Evolutionary conservation across 768 basidiomycete genomes (phyloP).

Genomic region (Hericium erinaceus): DNA sequence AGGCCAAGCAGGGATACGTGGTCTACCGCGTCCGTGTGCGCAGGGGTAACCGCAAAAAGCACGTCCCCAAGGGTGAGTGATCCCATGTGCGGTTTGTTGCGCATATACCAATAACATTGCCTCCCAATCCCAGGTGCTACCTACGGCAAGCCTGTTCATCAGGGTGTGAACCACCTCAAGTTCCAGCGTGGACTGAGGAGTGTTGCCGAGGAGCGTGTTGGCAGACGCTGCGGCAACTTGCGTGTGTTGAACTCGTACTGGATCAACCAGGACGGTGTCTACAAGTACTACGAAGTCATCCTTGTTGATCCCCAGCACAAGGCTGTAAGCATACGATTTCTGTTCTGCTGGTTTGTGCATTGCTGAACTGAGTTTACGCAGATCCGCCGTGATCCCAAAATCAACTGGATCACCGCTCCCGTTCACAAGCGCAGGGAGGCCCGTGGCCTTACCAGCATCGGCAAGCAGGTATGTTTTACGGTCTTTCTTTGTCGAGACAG

Average conservation of each 20-base stretch:
- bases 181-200: constrained; percentile 89
- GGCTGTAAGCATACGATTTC: constrained; percentile 48
- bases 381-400: constrained; percentile 92
- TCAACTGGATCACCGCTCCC: constrained; percentile 98
- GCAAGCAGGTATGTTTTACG: constrained; percentile 70
- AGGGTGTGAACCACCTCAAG: constrained; percentile 99
- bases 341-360: background rate
- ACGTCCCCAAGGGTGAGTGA: constrained; percentile 82
- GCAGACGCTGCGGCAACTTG: constrained; percentile 90
- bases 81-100: background rate
- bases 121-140: constrained; percentile 63
- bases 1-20: constrained; percentile 99
- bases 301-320: constrained; percentile 94
- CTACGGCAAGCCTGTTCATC: constrained; percentile 97
- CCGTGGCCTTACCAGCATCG: constrained; percentile 93
- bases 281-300: constrained; percentile 99
- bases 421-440: constrained; percentile 98
- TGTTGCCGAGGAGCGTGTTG: constrained; percentile 97
- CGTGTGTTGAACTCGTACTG: constrained; percentile 98
- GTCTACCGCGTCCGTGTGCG: constrained; percentile 96
- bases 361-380: constrained; percentile 21
- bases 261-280: constrained; percentile 98
- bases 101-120: background rate
- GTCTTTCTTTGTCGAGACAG: constrained; percentile 1
- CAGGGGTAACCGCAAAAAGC: constrained; percentile 98